Percentiles rank a stretch among this genome's conserved stretches.
These are phyloP conservation scores for Colletotrichum sp. DNA, from an alignment of 2,329 filamentous ascomycete genomes.

Conservation along the genomic window DNA sequence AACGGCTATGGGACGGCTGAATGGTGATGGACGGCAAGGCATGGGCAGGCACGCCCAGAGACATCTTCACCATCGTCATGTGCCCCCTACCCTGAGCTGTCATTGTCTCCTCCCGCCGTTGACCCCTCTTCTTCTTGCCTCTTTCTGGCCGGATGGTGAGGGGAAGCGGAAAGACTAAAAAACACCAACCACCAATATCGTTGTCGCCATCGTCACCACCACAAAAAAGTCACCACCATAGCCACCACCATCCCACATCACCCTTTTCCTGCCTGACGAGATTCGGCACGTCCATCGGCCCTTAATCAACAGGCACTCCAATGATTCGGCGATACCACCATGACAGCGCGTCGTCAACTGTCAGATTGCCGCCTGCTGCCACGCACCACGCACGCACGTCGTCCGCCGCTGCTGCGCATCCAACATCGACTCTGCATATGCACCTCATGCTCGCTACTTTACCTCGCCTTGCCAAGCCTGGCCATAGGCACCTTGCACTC, in stretches of 20 bases:
- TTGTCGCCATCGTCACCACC: neutral
- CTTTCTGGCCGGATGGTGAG: neutral
- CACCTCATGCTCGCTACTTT: neutral
- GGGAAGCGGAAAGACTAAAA: slow-evolving; percentile 8
- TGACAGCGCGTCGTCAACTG: neutral
- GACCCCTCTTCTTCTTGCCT: neutral
- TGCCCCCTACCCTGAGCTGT: neutral
- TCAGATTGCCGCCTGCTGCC: slow-evolving; percentile 10
- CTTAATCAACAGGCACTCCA: neutral
- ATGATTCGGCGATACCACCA: slow-evolving; percentile 3
- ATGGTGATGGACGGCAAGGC: neutral
- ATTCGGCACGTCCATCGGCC: slow-evolving; percentile 15
- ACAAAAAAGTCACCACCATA: neutral
- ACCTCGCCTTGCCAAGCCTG: neutral
- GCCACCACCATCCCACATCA: neutral
- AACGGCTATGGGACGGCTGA: neutral
- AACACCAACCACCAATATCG: neutral
- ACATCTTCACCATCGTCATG: neutral
- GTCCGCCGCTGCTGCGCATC: neutral
- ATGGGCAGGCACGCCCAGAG: neutral
- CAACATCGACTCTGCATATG: neutral
- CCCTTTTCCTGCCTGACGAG: neutral
- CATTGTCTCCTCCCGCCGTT: neutral
- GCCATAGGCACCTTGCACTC: neutral
- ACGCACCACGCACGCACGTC: neutral